A percentile compares a stretch with the other conserved stretches of the same genome.
phyloP scores from a whole-genome alignment of 345 rosid species.

The Cardamine resedifolia region DNA sequence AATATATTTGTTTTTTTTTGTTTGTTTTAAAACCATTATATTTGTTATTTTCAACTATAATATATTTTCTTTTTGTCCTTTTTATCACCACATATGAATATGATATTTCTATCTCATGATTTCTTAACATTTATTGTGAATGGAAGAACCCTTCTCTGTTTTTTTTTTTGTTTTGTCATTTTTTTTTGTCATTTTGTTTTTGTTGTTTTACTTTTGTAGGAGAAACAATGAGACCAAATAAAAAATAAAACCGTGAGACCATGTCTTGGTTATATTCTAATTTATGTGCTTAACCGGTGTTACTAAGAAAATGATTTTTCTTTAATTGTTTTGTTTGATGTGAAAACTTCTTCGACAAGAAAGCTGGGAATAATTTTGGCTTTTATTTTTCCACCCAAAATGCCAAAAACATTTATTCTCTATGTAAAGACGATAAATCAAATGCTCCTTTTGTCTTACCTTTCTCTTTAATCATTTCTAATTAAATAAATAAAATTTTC shows the following conservation, averaged over 20 bases:
- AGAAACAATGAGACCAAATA: not conserved
- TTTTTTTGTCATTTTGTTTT: too few species aligned
- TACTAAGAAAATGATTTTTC: not conserved
- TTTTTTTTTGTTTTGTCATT: too few species aligned
- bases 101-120: not conserved
- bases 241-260: not conserved
- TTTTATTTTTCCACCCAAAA: not conserved
- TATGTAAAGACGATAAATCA: constrained; percentile 4
- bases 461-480: not conserved
- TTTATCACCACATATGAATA: not conserved
- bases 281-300: not conserved
- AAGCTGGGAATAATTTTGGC: constrained; percentile 22
- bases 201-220: not conserved
- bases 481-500: not conserved
- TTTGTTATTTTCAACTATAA: constrained; percentile 25
- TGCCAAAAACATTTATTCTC: constrained; percentile 18
- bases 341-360: constrained; percentile 31
- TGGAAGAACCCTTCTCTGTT: too few species aligned
- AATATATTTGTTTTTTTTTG: constrained; percentile 23
- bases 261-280: not conserved
- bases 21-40: too few species aligned
- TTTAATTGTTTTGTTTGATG: not conserved
- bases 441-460: constrained; percentile 3
- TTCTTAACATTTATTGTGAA: not conserved
- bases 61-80: not conserved